Evolutionary conservation across 2,329 filamentous ascomycete genomes (phyloP).

Genomic region (Exophiala bonariae): DNA sequence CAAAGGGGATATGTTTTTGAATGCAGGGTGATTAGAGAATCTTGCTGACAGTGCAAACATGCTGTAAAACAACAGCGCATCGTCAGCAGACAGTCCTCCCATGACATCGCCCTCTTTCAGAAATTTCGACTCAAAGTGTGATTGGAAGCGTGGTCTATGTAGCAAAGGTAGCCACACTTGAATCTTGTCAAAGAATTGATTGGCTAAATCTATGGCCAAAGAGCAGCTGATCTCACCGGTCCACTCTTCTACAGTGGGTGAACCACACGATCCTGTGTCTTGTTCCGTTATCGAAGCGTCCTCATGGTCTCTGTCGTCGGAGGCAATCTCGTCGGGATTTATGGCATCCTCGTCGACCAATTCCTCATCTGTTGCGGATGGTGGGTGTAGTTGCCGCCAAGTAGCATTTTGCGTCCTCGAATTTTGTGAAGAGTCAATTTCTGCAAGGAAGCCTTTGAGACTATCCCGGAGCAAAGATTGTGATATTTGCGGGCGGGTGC

Average conservation of each 20-base stretch:
- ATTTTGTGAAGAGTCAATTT: conserved; percentile 12
- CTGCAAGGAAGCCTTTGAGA: conserved; percentile 16
- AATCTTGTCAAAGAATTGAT: conserved; percentile 87
- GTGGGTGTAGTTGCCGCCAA: too few species aligned
- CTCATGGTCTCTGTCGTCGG: too few species aligned
- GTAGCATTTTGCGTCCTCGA: background rate
- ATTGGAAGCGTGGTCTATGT: conserved; percentile 74
- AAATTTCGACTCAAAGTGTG: conserved; percentile 10
- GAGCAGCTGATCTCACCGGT: conserved; percentile 9
- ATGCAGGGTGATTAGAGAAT: conserved; percentile 19
- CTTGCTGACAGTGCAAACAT: conserved; percentile 21
- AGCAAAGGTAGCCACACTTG: conserved; percentile 85
- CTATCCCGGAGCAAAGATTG: conserved; percentile 14
- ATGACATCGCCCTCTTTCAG: conserved; percentile 17
- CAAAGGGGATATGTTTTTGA: conserved; percentile 5
- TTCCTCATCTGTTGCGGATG: conserved; percentile 1
- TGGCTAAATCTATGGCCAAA: conserved; percentile 75
- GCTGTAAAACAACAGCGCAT: conserved; percentile 19
- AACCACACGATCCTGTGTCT: too few species aligned
- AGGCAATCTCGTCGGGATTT: background rate
- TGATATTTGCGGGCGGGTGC: conserved; percentile 9
- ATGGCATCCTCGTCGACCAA: background rate
- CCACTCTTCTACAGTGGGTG: too few species aligned
- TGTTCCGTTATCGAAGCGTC: too few species aligned
- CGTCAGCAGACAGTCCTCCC: conserved; percentile 13